phyloP scores from a whole-genome alignment of 805 yeast genomes.

The Pichia membranifaciens region DNA sequence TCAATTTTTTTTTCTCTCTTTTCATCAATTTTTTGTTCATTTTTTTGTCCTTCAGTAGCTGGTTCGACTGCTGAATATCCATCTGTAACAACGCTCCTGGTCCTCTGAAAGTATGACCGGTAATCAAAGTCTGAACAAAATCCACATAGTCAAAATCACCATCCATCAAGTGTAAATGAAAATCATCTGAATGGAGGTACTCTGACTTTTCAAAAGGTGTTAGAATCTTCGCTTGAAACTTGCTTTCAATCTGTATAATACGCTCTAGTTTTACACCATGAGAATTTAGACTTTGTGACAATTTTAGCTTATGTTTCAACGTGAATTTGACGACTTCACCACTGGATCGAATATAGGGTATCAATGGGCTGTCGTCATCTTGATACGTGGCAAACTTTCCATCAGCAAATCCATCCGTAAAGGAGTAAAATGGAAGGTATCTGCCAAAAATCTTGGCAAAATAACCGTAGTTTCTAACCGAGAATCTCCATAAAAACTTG shows the following conservation, averaged over 20 bases:
- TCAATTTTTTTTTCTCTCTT: not conserved
- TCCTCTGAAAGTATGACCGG: not conserved
- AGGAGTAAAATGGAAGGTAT: not conserved
- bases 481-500: conserved; percentile 4
- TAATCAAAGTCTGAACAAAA: not conserved
- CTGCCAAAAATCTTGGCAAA: not conserved
- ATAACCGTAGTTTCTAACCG: not conserved
- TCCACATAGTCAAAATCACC: not conserved
- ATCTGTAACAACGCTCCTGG: not conserved
- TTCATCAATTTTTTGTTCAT: not conserved
- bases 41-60: no score
- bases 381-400: not conserved
- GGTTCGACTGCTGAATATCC: not conserved
- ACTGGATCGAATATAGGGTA: not conserved
- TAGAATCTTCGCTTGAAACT: not conserved
- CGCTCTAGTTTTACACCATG: not conserved
- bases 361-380: not conserved
- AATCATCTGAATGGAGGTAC: conserved; percentile 1
- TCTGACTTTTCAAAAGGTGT: not conserved
- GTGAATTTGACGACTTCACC: no score
- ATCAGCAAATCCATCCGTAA: not conserved
- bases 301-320: no score
- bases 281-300: no score
- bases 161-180: not conserved
- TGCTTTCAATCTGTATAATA: not conserved